These are phyloP conservation scores for Aspergillus latus DNA, from an alignment of 2,329 filamentous ascomycete genomes.

Conservation along the genomic window DNA sequence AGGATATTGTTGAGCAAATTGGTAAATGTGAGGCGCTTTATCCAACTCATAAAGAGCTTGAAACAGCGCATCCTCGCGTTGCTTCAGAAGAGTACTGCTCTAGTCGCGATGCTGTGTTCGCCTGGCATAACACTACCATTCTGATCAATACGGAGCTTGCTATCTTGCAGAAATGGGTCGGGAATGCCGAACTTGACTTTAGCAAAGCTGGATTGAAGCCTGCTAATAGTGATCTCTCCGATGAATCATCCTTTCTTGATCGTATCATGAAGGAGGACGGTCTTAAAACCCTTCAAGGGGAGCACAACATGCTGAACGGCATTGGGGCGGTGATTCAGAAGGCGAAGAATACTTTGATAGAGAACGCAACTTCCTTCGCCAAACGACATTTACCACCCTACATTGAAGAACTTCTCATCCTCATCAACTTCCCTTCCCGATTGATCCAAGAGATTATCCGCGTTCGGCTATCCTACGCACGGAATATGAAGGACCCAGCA, in stretches of 20 bases:
- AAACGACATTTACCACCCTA: constrained; percentile 91
- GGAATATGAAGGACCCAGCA: constrained; percentile 91
- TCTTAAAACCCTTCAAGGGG: constrained; percentile 82
- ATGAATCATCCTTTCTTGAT: constrained; percentile 92
- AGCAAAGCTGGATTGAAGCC: constrained; percentile 70
- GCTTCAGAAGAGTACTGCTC: constrained; percentile 75
- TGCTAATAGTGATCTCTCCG: constrained; percentile 69
- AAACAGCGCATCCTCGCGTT: constrained; percentile 71
- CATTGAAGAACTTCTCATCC: constrained; percentile 89
- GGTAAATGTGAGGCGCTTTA: constrained; percentile 85
- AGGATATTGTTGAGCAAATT: constrained; percentile 85
- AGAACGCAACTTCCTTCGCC: constrained; percentile 79
- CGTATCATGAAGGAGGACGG: constrained; percentile 94
- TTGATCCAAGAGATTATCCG: constrained; percentile 96
- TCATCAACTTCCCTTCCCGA: constrained; percentile 96
- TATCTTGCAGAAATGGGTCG: constrained; percentile 93
- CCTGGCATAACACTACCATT: constrained; percentile 96
- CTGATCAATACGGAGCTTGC: constrained; percentile 93
- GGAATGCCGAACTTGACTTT: constrained; percentile 93
- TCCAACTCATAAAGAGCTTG: constrained; percentile 73
- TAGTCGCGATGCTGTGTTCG: constrained; percentile 83
- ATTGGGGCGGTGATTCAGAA: constrained; percentile 87
- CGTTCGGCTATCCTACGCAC: constrained; percentile 85
- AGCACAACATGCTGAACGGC: constrained; percentile 77
- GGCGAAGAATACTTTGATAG: constrained; percentile 86